Conservation (phyloP, 768 basidiomycete species). For the Nevesoporus exiguus region DNA sequence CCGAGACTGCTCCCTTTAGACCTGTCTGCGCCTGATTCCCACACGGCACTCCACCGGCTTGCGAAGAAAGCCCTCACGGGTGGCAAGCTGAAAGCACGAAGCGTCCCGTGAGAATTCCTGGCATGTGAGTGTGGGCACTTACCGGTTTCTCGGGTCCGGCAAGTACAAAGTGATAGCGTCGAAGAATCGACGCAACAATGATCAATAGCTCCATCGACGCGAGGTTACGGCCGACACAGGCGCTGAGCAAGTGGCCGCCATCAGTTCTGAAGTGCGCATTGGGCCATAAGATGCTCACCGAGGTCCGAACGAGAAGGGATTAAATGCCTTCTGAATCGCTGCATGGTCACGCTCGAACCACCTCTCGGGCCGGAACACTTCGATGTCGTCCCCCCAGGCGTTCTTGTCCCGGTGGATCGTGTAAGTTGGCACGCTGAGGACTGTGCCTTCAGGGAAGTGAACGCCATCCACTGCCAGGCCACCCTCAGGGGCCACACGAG, state of each 20-base stretch:
- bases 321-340: slow-evolving; percentile 68
- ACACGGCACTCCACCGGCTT: slow-evolving; percentile 75
- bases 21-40: slow-evolving; percentile 64
- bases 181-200: slow-evolving; percentile 77
- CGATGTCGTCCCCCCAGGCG: slow-evolving; percentile 79
- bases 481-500: slow-evolving; percentile 71
- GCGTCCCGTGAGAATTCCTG: slow-evolving; percentile 6
- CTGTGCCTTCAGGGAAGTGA: slow-evolving; percentile 70
- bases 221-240: slow-evolving; percentile 82
- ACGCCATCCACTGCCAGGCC: slow-evolving; percentile 54
- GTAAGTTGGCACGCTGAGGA: slow-evolving; percentile 79
- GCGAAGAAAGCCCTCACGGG: slow-evolving; percentile 82
- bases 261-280: not conserved
- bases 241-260: slow-evolving; percentile 37
- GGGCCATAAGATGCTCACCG: slow-evolving; percentile 38
- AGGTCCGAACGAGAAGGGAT: slow-evolving; percentile 83
- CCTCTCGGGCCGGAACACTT: slow-evolving; percentile 74
- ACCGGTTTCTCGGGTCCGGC: slow-evolving; percentile 56
- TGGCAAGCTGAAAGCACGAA: slow-evolving; percentile 49
- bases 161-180: slow-evolving; percentile 72
- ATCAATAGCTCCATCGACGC: slow-evolving; percentile 77
- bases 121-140: slow-evolving; percentile 21
- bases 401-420: slow-evolving; percentile 71
- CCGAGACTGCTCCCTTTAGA: slow-evolving; percentile 8
- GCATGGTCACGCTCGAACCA: slow-evolving; percentile 74